Evolutionary conservation across 78 protist genomes (phyloP).

Genomic region (Dictyostelium discoideum): dicty_2.7 NC_007090.3:1956501-1957000

Average conservation of each 20-base stretch:
- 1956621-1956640: not conserved
- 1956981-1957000: not conserved
- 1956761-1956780: not conserved
- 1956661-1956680: too few relatives aligned
- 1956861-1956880: not conserved
- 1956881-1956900: not conserved
- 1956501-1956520: conserved; percentile 69
- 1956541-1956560: conserved; percentile 72
- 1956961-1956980: not conserved
- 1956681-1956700: too few relatives aligned
- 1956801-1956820: not conserved
- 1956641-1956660: not conserved
- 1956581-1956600: not conserved
- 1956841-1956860: not conserved
- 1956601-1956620: not conserved
- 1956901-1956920: too few relatives aligned
- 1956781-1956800: not conserved
- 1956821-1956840: too few relatives aligned
- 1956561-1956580: conserved; percentile 53
- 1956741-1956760: too few relatives aligned
- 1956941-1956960: too few relatives aligned
- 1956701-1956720: too few relatives aligned
- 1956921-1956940: not conserved
- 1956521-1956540: conserved; percentile 54
- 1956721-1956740: too few relatives aligned